Base-by-base conservation (phyloP, 2,329 filamentous ascomycete genomes). In the Botrytis fragariae region DNA sequence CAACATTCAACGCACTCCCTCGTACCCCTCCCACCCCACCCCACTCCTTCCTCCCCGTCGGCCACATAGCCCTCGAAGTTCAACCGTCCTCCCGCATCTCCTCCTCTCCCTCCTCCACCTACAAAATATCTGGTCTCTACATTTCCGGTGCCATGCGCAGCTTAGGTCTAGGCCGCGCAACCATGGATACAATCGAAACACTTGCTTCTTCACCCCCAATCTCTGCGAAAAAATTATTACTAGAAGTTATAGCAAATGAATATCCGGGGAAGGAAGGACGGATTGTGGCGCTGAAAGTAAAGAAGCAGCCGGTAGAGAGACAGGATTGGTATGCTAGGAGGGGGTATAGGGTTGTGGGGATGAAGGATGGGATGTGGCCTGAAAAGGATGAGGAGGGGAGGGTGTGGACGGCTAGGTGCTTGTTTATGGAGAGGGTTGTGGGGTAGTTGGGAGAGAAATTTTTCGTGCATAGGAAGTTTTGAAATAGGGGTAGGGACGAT, bases 301-400 rank as follows among this genome's bases (percentile, higher is more conserved):
- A 64, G n/a, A 22, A 65, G 25, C 72, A 74, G 42, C 8, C 18
- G 29, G 72, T 76, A 35, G 45, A 60, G 51, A 63, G 65, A 48
- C 67, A 76, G 18, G 73, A 77, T 60, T 80, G 79, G 79, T 79
- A 80, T 73, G 74, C 48, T 29, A 74, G 78, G 57, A 74, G 78
- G 25, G 79, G 78, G 3, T 80, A 79, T 75, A 65, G 3, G 25
- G 1, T 64, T 54, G 44, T 51, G 32, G 60, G 69, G 25, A 71
- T 4, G 16, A 71, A 74, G 5, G 74, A 76, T 10, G 65, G 74
- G 7, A 60, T 76, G 42, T 78, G 75, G 74, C 68, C 32, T 9
- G 70, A 77, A 48, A 42, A 20, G 14, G 77, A 77, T 75, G 16
- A 29, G 29, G 74, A 10, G 12, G 77, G 78, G 45, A 77, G 73